Base-by-base conservation (phyloP, 1,139 yeast genomes). In the Blastobotrys raffinosifermentans region DNA sequence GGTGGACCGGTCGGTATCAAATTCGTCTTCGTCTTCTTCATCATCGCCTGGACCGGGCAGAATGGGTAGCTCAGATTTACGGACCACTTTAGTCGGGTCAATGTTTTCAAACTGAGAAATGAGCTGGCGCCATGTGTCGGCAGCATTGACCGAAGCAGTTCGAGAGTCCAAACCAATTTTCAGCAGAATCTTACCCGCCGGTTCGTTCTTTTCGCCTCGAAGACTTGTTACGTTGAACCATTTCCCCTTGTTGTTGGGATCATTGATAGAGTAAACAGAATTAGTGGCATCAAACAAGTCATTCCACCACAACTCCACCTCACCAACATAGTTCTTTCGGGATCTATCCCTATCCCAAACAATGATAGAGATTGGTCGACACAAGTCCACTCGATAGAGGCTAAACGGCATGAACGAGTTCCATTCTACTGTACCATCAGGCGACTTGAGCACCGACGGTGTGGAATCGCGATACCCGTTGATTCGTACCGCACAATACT, bases 181-280 rank as follows among this genome's bases (percentile, higher is more conserved):
- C n/a, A 77, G 49, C 29, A 67, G 61, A 3, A 80, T 45, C 0
- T 78, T 70, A 0, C 87, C 87, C 0, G 80, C 72, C 8, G 77
- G 75, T 52, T 23, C 22, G 6, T 31, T 20, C 4, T n/a, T 30
- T 5, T 23, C 41, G 23, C 34, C 20, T 22, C 30, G 20, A 13
- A 29, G 13, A 2, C 38, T 31, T 7, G 31, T 20, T 7, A 41
- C 23, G 6, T 40, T 20, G 26, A 18, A 22, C 38, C 34, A 33
- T 15, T 37, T 25, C 11, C 39, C 30, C 40, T 39, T 7, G 44
- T 57, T 26, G 43, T 34, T 45, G 20, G 48, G 29, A 23, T 45
- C 42, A 23, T 49, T 45, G 4, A 49, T 30, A 6, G 37, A 35
- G 34, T 51, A 51, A 4, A 32, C 41, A 27, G 19, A 49, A 25